Evolutionary conservation across 306 rosid genomes (phyloP).

Genomic region (Corylus americana): DNA sequence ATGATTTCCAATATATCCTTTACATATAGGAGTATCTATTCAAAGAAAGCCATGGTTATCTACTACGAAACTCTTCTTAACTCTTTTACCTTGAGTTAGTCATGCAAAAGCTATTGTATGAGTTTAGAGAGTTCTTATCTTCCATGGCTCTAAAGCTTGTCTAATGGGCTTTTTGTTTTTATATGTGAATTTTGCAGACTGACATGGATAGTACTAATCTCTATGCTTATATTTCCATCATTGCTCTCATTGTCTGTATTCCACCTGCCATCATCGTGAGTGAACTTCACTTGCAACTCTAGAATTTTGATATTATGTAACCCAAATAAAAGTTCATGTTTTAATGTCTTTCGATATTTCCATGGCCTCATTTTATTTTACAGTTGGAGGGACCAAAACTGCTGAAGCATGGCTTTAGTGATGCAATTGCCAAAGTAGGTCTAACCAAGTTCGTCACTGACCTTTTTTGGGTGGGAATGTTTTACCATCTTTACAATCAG

Average conservation of each 20-base stretch:
- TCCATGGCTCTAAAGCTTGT: background rate
- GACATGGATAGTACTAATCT: conserved; percentile 93
- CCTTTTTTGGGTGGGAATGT: conserved; percentile 95
- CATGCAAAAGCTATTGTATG: background rate
- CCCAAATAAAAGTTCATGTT: conserved; percentile 6
- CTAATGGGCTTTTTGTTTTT: background rate
- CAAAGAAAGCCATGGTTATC: conserved; percentile 96
- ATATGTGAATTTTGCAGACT: conserved; percentile 55
- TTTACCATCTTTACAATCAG: conserved; percentile 98
- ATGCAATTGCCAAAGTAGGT: conserved; percentile 89
- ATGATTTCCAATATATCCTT: conserved; percentile 64
- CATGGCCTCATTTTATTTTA: conserved; percentile 22
- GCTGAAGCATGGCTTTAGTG: conserved; percentile 70
- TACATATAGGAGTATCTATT: conserved; percentile 62
- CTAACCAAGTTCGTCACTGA: conserved; percentile 74
- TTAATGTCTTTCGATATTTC: background rate
- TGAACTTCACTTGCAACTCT: conserved; percentile 18
- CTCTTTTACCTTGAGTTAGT: conserved; percentile 4
- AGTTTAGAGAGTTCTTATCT: conserved; percentile 1
- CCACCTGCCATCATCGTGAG: conserved; percentile 93
- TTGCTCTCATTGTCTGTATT: conserved; percentile 83
- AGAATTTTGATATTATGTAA: background rate
- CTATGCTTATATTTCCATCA: conserved; percentile 92
- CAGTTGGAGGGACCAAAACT: conserved; percentile 89
- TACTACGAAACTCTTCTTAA: conserved; percentile 14